Percentiles rank a stretch among this genome's conserved stretches.
These are phyloP conservation scores for Penicillium sp. DNA, from an alignment of 2,329 filamentous ascomycete species.

Conservation along the genomic window DNA sequence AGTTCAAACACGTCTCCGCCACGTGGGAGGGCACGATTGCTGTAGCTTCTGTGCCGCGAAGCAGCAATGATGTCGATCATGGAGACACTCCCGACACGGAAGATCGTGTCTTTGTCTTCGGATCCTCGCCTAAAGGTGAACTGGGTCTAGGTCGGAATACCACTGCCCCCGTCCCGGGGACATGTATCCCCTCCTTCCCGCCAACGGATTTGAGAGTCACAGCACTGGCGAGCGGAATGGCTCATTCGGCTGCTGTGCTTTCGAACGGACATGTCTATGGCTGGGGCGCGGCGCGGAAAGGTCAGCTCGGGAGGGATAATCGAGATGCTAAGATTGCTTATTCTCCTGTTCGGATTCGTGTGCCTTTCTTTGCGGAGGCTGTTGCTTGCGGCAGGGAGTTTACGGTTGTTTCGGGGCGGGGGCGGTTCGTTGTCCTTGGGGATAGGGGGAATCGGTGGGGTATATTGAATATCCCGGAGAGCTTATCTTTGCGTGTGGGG, in stretches of 20 bases:
- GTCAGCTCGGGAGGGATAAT: constrained; percentile 67
- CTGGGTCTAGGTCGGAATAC: constrained; percentile 57
- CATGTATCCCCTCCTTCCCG: constrained; percentile 61
- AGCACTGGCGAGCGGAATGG: constrained; percentile 70
- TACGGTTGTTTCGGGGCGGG: constrained; percentile 65
- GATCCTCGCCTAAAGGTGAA: constrained; percentile 68
- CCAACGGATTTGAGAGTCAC: constrained; percentile 57
- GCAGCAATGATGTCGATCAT: neutral
- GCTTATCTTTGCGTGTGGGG: neutral
- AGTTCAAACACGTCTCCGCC: constrained; percentile 57
- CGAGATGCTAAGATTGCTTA: constrained; percentile 49
- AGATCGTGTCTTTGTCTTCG: constrained; percentile 58
- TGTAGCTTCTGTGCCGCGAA: constrained; percentile 35
- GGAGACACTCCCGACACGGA: constrained; percentile 2
- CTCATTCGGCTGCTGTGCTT: constrained; percentile 71
- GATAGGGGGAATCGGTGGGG: constrained; percentile 64
- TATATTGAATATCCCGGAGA: constrained; percentile 54
- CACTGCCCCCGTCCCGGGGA: constrained; percentile 27
- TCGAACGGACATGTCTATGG: constrained; percentile 75
- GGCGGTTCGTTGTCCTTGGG: constrained; percentile 66
- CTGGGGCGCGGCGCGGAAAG: constrained; percentile 85
- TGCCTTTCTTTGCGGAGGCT: constrained; percentile 60
- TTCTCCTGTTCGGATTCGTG: constrained; percentile 60
- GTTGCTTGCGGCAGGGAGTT: constrained; percentile 83
- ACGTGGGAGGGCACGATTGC: constrained; percentile 76